Evolutionary conservation across 2,329 filamentous ascomycete species (phyloP).

Genomic region (Fusarium lateritium): DNA sequence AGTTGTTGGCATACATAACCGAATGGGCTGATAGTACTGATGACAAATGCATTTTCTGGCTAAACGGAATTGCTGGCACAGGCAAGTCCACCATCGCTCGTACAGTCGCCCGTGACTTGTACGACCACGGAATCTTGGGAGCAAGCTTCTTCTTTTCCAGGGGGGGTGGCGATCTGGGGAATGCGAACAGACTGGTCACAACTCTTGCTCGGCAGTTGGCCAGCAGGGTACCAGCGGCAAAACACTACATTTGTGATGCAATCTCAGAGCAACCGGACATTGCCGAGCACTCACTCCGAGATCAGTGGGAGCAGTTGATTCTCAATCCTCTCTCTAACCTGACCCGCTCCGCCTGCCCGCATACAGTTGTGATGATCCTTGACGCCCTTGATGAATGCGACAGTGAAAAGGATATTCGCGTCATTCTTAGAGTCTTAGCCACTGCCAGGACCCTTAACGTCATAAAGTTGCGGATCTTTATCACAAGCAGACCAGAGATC

Average conservation of each 20-base stretch:
- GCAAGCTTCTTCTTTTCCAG: too few species aligned
- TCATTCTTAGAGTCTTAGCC: neutral
- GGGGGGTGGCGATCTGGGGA: neutral
- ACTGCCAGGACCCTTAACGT: neutral
- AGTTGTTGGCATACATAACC: neutral
- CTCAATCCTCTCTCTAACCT: neutral
- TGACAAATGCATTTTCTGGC: constrained; percentile 3
- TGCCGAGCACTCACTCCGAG: neutral
- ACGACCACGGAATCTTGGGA: neutral
- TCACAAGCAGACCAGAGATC: constrained; percentile 4
- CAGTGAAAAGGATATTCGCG: neutral
- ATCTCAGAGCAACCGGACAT: neutral
- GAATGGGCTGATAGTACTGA: neutral
- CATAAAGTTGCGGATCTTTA: neutral
- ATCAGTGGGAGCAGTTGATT: constrained; percentile 9
- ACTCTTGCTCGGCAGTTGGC: constrained; percentile 1
- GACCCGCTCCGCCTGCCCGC: neutral
- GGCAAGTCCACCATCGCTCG: constrained; percentile 2
- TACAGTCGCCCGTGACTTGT: neutral
- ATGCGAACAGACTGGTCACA: neutral
- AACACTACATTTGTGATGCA: neutral
- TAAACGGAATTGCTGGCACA: constrained; percentile 1
- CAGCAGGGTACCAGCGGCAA: neutral
- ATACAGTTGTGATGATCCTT: neutral
- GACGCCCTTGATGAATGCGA: constrained; percentile 8